Conservation (phyloP, 2,329 filamentous ascomycete genomes). For the Akanthomyces muscarius region DNA sequence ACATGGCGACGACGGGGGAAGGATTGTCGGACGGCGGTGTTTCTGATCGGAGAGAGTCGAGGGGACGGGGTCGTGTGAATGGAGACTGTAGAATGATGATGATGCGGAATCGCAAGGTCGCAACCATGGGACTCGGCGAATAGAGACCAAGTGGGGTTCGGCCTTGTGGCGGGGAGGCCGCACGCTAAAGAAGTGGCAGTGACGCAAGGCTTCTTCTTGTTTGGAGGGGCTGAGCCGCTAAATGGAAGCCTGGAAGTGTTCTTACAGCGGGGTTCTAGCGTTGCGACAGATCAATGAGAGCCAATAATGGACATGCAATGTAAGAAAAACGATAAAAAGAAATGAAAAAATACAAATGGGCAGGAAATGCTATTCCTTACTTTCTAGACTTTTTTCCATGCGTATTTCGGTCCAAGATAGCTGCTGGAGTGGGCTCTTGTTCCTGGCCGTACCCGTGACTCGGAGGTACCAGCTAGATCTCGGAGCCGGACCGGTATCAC, state of each 20-base stretch:
- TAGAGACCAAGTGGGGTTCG: background rate
- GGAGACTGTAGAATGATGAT: background rate
- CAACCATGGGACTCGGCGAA: background rate
- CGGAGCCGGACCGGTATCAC: too few species aligned
- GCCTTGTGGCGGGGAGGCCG: slow-evolving; percentile 3
- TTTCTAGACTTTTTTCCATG: too few species aligned
- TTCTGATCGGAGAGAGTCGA: background rate
- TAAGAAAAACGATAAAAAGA: too few species aligned
- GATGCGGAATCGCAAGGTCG: background rate
- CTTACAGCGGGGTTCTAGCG: background rate
- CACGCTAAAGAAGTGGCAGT: slow-evolving; percentile 3
- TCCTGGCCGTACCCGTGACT: too few species aligned
- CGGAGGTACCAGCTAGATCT: too few species aligned
- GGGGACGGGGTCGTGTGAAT: background rate
- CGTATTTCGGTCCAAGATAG: too few species aligned
- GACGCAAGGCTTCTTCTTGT: slow-evolving; percentile 2
- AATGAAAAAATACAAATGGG: too few species aligned
- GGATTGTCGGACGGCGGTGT: background rate
- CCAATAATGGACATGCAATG: too few species aligned
- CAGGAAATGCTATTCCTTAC: too few species aligned
- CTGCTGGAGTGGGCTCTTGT: too few species aligned
- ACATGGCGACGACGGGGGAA: slow-evolving; percentile 39
- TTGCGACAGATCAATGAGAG: too few species aligned
- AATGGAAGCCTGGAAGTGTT: background rate
- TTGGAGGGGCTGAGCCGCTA: slow-evolving; percentile 1